These are phyloP conservation scores for Gypsophila paniculata DNA, from an alignment of 179 eudicot genomes.

Conservation along the genomic window DNA sequence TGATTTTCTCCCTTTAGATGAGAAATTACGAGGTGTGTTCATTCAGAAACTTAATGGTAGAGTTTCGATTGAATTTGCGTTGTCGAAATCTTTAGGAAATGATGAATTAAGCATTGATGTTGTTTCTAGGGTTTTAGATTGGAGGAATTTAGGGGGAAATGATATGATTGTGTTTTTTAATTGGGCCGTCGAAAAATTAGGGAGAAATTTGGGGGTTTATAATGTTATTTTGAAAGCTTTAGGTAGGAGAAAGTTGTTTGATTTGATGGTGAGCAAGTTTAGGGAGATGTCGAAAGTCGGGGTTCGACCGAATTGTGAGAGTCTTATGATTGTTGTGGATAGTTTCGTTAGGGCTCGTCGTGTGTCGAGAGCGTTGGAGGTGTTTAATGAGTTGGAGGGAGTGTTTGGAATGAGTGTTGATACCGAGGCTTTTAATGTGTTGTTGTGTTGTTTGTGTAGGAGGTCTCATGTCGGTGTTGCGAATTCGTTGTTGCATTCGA, in stretches of 20 bases:
- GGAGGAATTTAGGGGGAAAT: conserved; percentile 59
- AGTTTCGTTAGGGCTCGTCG: conserved; percentile 51
- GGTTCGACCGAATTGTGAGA: conserved; percentile 37
- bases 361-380: conserved; percentile 51
- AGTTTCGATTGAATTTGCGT: conserved; percentile 42
- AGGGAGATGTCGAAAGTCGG: conserved; percentile 47
- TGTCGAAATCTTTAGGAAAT: conserved; percentile 33
- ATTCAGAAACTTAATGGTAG: conserved; percentile 63
- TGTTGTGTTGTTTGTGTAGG: conserved; percentile 55
- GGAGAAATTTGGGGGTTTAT: conserved; percentile 35
- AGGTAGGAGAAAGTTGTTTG: conserved; percentile 74
- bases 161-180: conserved; percentile 64
- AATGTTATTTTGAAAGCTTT: conserved; percentile 60
- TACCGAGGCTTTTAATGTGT: conserved; percentile 51
- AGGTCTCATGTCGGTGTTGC: conserved; percentile 61
- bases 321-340: conserved; percentile 61
- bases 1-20: conserved; percentile 56
- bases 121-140: conserved; percentile 58
- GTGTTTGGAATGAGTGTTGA: conserved; percentile 52
- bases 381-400: conserved; percentile 56
- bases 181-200: conserved; percentile 61
- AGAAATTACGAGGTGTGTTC: conserved; percentile 72
- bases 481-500: conserved; percentile 46
- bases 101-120: conserved; percentile 38
- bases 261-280: conserved; percentile 47